Evolutionary conservation across 108 stramenopile species (phyloP).

Genomic region (Conticribra weissflogii): DNA sequence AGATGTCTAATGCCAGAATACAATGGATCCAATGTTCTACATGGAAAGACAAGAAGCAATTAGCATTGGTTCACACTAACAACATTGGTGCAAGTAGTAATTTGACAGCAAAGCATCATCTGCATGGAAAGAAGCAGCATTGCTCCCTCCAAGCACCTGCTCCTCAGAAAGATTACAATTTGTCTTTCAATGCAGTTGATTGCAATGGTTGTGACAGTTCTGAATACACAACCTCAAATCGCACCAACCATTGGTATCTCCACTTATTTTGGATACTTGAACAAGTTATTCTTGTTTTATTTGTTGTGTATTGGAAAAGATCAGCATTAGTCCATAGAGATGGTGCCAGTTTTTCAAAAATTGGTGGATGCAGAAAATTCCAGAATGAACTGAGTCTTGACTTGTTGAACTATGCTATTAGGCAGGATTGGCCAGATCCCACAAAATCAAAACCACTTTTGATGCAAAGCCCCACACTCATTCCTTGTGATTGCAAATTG

Average conservation of each 20-base stretch:
- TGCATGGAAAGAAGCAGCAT: neutral
- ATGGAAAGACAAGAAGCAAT: conserved; percentile 25
- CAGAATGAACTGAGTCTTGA: no score
- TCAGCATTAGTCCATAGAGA: no score
- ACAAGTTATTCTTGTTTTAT: no score
- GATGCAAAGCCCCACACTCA: no score
- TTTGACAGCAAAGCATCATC: conserved; percentile 1
- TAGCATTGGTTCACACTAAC: conserved; percentile 12
- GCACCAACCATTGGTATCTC: neutral
- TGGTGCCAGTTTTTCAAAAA: no score
- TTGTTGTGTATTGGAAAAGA: no score
- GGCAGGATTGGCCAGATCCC: no score
- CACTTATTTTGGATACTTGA: no score
- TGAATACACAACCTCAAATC: neutral
- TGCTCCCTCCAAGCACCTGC: conserved; percentile 1
- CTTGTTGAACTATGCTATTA: no score
- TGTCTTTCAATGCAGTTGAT: neutral
- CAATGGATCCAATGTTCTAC: conserved; percentile 19
- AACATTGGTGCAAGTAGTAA: conserved; percentile 11
- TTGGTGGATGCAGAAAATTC: no score
- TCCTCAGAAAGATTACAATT: neutral
- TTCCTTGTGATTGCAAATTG: no score
- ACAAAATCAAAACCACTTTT: no score
- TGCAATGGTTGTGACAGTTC: neutral
- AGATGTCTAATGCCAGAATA: neutral